Base-by-base conservation (phyloP, 192 early-diverging fungal genomes). In the Spizellomyces punctatus region DNA sequence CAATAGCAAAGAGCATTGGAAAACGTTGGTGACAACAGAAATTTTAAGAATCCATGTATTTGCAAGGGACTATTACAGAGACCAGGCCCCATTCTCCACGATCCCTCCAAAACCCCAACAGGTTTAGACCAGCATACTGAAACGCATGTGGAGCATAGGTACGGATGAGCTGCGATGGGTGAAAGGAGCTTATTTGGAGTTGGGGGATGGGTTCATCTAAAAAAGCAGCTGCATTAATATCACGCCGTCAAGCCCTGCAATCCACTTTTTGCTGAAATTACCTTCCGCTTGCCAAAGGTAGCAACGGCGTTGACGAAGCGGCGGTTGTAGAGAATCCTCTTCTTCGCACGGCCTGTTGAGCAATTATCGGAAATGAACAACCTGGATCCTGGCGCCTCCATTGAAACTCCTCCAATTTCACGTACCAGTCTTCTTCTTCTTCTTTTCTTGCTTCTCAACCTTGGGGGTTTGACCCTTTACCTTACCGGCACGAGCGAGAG, bases 401-500 rank as follows among this genome's bases (percentile, higher is more conserved):
- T 36, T 36, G 27, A 36, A 3, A 36, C 27, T 36, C 27, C 3
- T 36, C 17, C 50, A 54, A 57, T 62, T 36, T 3, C 27, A 78
- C 58, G 12, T 66, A 80, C 64, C 66, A 64, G 75, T 48, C 78
- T 82, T 81, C 87, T 93, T 89, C 91, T 99, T 99, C 85, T 93
- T 89, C 91, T 97, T 94, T 81, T 96, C 95, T 80, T 94, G 90
- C 89, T 92, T 91, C 77, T 94, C 95, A 73, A 98, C 97, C 89
- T 96, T 97, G 78, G 97, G 95, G 77, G 91, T 93, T 86, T 98
- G 96, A 74, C 91, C 92, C 94, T 99, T 99, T 84, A 99, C 97
- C 88, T 99, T 99, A 92, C 97, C 97, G 88, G 97, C 97, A 98
- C 97, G 96, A 88, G 97, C 94, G 82, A 99, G 91, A 77, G 95